Evolutionary conservation across 371 early-diverging fungal genomes (phyloP).

Genomic region (Rhizopus arrhizus): DNA sequence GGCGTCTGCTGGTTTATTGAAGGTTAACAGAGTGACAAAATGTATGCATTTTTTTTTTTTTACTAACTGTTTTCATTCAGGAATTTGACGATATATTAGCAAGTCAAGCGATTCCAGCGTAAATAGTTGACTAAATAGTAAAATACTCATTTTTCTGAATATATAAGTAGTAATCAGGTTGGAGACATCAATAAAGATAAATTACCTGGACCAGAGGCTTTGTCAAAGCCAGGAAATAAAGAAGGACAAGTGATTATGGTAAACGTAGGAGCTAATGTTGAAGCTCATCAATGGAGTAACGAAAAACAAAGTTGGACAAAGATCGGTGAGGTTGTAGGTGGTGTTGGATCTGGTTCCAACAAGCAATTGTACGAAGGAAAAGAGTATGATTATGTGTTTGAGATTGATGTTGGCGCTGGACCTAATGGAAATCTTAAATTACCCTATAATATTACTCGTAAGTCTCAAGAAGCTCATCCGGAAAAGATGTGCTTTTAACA

Average conservation of each 20-base stretch:
- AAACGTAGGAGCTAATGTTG: constrained; percentile 65
- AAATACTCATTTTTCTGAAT: background rate
- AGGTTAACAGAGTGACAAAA: constrained; percentile 34
- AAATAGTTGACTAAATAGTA: constrained; percentile 28
- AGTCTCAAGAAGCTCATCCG: background rate
- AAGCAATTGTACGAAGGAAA: constrained; percentile 83
- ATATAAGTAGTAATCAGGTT: constrained; percentile 74
- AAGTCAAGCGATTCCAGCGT: constrained; percentile 74
- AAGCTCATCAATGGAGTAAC: constrained; percentile 86
- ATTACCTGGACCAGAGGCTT: constrained; percentile 77
- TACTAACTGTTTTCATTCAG: constrained; percentile 19
- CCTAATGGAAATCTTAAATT: constrained; percentile 86
- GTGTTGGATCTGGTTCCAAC: constrained; percentile 59
- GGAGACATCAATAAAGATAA: constrained; percentile 86
- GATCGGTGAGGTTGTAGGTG: constrained; percentile 94
- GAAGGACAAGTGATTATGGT: constrained; percentile 93
- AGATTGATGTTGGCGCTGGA: constrained; percentile 84
- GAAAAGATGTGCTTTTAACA: background rate
- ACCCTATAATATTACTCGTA: constrained; percentile 87
- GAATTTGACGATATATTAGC: constrained; percentile 76
- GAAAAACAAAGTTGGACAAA: constrained; percentile 78
- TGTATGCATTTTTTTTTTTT: background rate
- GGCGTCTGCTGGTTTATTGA: constrained; percentile 61
- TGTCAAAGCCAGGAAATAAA: constrained; percentile 72
- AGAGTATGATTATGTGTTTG: constrained; percentile 98